phyloP scores from a whole-genome alignment of 2,329 filamentous ascomycete genomes.

The Fusarium haematococcum region DNA sequence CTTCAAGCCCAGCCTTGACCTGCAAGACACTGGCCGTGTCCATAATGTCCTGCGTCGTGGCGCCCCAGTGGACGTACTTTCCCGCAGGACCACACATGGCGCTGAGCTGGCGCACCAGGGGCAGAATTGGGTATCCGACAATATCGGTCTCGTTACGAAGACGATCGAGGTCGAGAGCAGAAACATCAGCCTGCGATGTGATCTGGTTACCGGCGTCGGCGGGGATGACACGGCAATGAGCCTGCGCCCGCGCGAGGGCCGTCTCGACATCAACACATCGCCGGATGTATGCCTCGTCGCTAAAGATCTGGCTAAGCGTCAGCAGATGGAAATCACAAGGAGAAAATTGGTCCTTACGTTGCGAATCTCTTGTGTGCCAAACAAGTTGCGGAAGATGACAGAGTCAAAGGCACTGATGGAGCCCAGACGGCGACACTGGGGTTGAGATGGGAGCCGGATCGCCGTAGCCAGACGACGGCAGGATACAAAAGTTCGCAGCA shows the following conservation, averaged over 20 bases:
- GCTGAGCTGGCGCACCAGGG: slow-evolving; percentile 60
- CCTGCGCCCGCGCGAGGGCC: slow-evolving; percentile 63
- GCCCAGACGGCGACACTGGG: not conserved
- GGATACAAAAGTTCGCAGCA: not conserved
- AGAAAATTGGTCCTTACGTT: slow-evolving; percentile 43
- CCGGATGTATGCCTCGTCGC: slow-evolving; percentile 61
- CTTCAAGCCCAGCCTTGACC: slow-evolving; percentile 61
- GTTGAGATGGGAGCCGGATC: not conserved
- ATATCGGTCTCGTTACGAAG: slow-evolving; percentile 64
- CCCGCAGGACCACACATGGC: slow-evolving; percentile 26
- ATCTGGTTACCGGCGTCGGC: slow-evolving; percentile 49
- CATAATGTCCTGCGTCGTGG: slow-evolving; percentile 71
- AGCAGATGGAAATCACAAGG: not conserved
- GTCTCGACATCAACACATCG: slow-evolving; percentile 63
- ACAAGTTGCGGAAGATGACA: slow-evolving; percentile 62
- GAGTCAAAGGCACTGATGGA: slow-evolving; percentile 55
- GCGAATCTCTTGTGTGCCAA: slow-evolving; percentile 64
- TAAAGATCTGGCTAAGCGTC: slow-evolving; percentile 47
- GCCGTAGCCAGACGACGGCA: not conserved
- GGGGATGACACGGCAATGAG: slow-evolving; percentile 60
- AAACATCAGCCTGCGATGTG: slow-evolving; percentile 47
- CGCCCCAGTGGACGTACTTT: slow-evolving; percentile 67
- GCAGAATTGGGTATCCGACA: slow-evolving; percentile 66
- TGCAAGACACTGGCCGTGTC: slow-evolving; percentile 65
- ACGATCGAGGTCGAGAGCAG: slow-evolving; percentile 36